phyloP scores from a whole-genome alignment of 164 flowering plant genomes.

The Nelumbo lutea region DNA sequence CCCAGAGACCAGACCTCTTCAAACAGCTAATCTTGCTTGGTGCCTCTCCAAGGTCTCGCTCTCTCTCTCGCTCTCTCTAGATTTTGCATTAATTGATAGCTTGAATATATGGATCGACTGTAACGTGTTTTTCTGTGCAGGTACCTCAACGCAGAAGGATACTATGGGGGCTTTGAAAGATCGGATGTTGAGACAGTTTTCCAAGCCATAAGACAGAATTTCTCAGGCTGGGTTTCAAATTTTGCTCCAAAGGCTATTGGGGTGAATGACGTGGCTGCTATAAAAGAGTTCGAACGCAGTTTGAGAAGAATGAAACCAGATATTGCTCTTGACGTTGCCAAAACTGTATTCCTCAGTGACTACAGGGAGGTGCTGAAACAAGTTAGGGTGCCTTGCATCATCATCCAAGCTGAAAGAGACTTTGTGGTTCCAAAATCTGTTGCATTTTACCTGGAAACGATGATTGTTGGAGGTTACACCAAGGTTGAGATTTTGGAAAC shows the following conservation, averaged over 20 bases:
- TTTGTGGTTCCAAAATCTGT: constrained; percentile 27
- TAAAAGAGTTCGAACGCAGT: constrained; percentile 20
- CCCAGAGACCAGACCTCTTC: constrained; percentile 34
- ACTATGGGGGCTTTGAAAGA: constrained; percentile 32
- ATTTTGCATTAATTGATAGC: neutral
- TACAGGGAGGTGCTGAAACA: constrained; percentile 14
- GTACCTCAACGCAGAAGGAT: constrained; percentile 28
- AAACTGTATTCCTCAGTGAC: constrained; percentile 29
- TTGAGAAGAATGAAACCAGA: constrained; percentile 32
- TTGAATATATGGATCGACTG: neutral
- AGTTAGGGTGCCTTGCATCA: constrained; percentile 31
- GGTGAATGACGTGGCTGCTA: constrained; percentile 13
- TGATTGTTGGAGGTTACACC: constrained; percentile 16
- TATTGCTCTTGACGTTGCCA: constrained; percentile 22
- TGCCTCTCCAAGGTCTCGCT: constrained; percentile 41
- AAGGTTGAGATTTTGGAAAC: constrained; percentile 28
- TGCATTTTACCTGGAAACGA: constrained; percentile 26
- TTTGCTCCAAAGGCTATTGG: constrained; percentile 29
- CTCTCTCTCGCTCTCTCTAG: neutral
- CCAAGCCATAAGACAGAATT: constrained; percentile 17
- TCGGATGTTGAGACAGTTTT: constrained; percentile 17
- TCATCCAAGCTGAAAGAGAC: constrained; percentile 35
- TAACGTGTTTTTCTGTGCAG: constrained; percentile 11
- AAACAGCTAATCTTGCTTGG: constrained; percentile 25
- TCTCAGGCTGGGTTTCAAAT: constrained; percentile 21